phyloP scores from a whole-genome alignment of 169 alveolate genomes.

The Ichthyophthirius multifiliis region DNA sequence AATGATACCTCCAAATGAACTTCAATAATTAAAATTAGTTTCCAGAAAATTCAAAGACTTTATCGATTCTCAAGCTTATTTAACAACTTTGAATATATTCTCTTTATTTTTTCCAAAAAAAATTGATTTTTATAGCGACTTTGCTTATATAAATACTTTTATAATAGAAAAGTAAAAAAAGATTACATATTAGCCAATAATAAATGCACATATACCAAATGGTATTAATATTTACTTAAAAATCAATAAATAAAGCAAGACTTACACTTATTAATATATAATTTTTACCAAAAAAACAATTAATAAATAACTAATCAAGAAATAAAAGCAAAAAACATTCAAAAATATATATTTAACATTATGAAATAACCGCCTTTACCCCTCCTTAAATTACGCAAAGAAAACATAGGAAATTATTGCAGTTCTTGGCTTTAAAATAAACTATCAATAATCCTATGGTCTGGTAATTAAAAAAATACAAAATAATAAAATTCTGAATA shows the following conservation, averaged over 20 bases:
- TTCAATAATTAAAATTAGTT: neutral
- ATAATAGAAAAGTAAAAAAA: neutral
- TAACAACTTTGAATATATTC: neutral
- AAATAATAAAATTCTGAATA: no score
- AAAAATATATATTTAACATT: neutral
- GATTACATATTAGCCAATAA: neutral
- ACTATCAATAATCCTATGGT: neutral
- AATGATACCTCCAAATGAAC: neutral
- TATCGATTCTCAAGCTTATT: neutral
- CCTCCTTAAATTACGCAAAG: slow-evolving; percentile 10
- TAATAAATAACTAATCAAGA: neutral
- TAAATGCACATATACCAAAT: neutral
- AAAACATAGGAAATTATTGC: slow-evolving; percentile 8
- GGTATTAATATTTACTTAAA: neutral
- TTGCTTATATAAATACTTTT: neutral
- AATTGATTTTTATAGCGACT: slow-evolving; percentile 2
- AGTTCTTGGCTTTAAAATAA: slow-evolving; percentile 12
- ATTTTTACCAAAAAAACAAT: neutral
- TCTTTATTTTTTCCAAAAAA: slow-evolving; percentile 8
- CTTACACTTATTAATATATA: neutral
- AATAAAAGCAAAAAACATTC: neutral
- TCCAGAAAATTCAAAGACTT: neutral
- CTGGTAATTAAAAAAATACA: no score
- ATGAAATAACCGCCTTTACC: slow-evolving; percentile 12
- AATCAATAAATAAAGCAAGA: neutral